Conservation (phyloP, 176 grass and related monocot species). For the Phoenix dactylifera region DNA sequence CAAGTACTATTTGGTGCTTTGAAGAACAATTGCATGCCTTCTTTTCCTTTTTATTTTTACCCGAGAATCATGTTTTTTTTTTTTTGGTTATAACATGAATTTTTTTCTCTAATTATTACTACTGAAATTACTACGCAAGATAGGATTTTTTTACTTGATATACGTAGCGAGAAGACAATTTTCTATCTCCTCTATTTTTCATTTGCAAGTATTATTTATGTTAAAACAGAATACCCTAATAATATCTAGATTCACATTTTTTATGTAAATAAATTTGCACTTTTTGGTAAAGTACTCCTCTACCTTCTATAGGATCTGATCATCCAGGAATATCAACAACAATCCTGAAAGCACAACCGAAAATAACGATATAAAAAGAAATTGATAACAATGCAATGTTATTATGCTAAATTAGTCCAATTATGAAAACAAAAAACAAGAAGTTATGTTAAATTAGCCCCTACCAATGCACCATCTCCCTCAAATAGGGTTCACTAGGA, state of each 20-base stretch:
- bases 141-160: background rate
- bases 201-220: background rate
- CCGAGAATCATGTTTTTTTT: too few species aligned
- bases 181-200: background rate
- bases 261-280: too few species aligned
- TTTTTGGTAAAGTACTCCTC: background rate
- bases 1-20: too few species aligned
- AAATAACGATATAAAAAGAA: conserved; percentile 4
- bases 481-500: conserved; percentile 70
- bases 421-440: background rate
- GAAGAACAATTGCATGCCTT: too few species aligned
- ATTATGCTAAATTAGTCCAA: too few species aligned
- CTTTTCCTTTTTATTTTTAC: too few species aligned
- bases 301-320: background rate
- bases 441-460: background rate
- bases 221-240: too few species aligned
- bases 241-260: too few species aligned
- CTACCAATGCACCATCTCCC: conserved; percentile 75
- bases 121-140: background rate
- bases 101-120: too few species aligned
- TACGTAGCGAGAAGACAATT: background rate
- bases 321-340: conserved; percentile 1
- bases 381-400: background rate
- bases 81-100: too few species aligned
- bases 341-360: background rate